Base-by-base conservation (phyloP, 805 yeast species). In the Candida michaelii region DNA sequence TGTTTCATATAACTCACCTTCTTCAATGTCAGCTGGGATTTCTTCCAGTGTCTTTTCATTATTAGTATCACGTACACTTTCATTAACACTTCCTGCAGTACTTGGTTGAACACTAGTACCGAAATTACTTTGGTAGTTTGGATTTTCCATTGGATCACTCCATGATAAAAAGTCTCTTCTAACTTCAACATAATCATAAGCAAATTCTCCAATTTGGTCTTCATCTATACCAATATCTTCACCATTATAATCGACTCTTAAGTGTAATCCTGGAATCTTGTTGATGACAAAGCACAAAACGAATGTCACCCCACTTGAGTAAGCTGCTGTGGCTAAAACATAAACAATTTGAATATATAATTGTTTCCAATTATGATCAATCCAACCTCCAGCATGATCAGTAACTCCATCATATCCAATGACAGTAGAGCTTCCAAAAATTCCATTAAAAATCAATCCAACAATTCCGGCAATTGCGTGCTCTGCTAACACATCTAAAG, bases 151-250 rank as follows among this genome's bases (percentile, higher is more conserved):
- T 34, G 69, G 69, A 36, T 51, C 53, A 5, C 72, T 68, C 77
- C 77, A 73, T 50, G 75, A 80, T 55, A 82, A 75, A 63, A 83
- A 91, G 67, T 90, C 96, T 62, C 98, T 79, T 65, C 98, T 80
- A 11, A 91, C 95, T 71, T 91, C 99, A 44, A 91, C 97, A 60
- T 89, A 91, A 65, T 91, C 98, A 63, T 91, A 91, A n/a, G 98
- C 98, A 66, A 90, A 91, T 66, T 91, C 99, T 39, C 98, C 99
- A 53, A 91, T 87, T 68, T 91, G 97, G 66, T 89, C 96, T 63
- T 90, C 97, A 63, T 91, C 99, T 69, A 90, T 78, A 44, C 99
- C 99, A 24, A 73, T 71, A 49, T 83, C 87, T 63, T 91, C 99
- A 16, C 84, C 96, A 25, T 83, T 82, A 62, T 86, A 95, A 48